A percentile compares a stretch with the other conserved stretches of the same genome.
phyloP scores from a whole-genome alignment of 306 rosid species.

The Pyrus bretschneideri region DNA sequence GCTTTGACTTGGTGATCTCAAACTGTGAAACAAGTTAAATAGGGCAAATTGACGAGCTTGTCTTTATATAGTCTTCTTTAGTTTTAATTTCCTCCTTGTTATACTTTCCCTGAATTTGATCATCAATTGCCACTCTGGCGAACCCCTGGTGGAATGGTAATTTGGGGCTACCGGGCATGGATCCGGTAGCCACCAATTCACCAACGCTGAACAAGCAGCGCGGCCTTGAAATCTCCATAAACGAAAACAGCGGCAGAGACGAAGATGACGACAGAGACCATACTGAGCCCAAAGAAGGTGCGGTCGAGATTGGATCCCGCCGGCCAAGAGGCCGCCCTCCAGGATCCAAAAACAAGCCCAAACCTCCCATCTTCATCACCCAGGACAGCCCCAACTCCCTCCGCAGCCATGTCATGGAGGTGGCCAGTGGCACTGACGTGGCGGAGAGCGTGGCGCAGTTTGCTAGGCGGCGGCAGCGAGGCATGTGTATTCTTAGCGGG shows the following conservation, averaged over 20 bases:
- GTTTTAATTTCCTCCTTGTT: background rate
- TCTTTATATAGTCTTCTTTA: background rate
- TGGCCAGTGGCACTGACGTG: slow-evolving; percentile 78
- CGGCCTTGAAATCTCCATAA: slow-evolving; percentile 45
- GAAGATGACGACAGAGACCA: slow-evolving; percentile 49
- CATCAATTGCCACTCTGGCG: slow-evolving; percentile 50
- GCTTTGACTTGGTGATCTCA: background rate
- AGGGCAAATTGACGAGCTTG: background rate
- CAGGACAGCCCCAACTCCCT: slow-evolving; percentile 89
- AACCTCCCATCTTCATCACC: slow-evolving; percentile 86
- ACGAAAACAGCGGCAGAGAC: slow-evolving; percentile 39
- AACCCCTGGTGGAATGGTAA: slow-evolving; percentile 93
- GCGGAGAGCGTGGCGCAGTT: slow-evolving; percentile 80
- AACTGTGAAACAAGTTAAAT: background rate
- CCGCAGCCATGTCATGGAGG: slow-evolving; percentile 85
- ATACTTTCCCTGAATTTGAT: background rate
- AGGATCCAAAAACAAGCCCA: slow-evolving; percentile 89
- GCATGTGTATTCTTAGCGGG: slow-evolving; percentile 88
- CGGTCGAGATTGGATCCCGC: slow-evolving; percentile 63
- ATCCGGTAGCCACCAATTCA: slow-evolving; percentile 53
- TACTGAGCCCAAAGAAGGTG: slow-evolving; percentile 77
- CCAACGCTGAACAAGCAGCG: slow-evolving; percentile 39
- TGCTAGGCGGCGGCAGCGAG: slow-evolving; percentile 82
- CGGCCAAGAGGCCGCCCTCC: slow-evolving; percentile 93
- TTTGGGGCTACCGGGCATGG: slow-evolving; percentile 74